Evolutionary conservation across 768 basidiomycete genomes (phyloP), one percentile per base, ranked within the genome.

Genomic region (Trametes villosa): DNA sequence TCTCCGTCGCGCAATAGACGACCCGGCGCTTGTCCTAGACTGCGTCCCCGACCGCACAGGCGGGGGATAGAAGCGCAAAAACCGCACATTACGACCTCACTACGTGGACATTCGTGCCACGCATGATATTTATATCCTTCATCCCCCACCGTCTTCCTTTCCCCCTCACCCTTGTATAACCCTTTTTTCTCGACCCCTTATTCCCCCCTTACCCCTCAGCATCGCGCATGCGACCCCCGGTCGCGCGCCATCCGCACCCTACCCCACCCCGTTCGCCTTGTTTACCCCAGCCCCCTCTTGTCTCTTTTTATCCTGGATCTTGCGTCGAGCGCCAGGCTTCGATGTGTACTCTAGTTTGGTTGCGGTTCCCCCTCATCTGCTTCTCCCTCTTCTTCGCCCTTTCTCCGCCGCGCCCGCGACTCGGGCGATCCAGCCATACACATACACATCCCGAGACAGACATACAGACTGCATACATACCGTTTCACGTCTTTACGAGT

Each of bases 71-170:
- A 29, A 33, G 54, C 44, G 20, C 55, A 57, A 57, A 57, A 57
- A 9, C 38, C 38, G 24, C 42, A 56, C 8, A n/a, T 57, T 57
- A 57, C 55, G 55, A 57, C 46, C 55, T 47, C 55, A 57, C 55
- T 57, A 57, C 55, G 55, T 57, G 55, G 55, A 57, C 55, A 57
- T 57, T 57, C 55, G 48, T 58, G 57, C 48, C 47, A 45, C 57
- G 57, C 57, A 59, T 59, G 57, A 51, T 52, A 59, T 51, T 51
- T 59, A 59, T 59, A 33, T 26, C 40, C 11, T 45, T 31, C 6
- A 22, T 31, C 54, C 9, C 20, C 3, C 40, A 15, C 20, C 42
- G 2, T 18, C 30, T 26, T 17, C 8, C 51, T 31, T 24, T 26
- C 27, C 52, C 38, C 36, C 17, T n/a, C 36, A 29, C 22, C 51